Base-by-base conservation (phyloP, 345 rosid genomes). In the Theobroma cacao region DNA sequence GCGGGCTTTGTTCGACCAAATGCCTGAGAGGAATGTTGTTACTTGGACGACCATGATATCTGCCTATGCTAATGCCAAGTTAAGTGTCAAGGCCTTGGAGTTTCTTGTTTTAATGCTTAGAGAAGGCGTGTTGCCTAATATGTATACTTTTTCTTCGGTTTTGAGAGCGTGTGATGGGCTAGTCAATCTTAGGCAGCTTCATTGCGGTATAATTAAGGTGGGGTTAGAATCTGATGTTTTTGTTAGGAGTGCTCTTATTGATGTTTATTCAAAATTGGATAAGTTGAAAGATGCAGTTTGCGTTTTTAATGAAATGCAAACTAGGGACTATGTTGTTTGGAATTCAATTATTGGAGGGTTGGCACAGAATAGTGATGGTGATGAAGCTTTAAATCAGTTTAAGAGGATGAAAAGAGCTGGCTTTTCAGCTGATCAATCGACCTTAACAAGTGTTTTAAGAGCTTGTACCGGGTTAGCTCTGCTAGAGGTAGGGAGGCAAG, bases 11-110 rank as follows among this genome's bases (percentile, higher is more conserved):
- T 72, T 79, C 76, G 85, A 83, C 30, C 47, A 59, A 83, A 83
- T 83, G 80, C 82, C 80, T 40, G 73, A 76, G 0, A 79, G 85
- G 79, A 79, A 76, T 45, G 76, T 83, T 76, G 75, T 76, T 67
- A 80, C 93, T 75, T 90, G 94, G 94, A 87, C 94, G 11, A 87
- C 92, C 0, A 70, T 90, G 74, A 87, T 89, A 60, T 85, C 91
- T n/a, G 91, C 89, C 75, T 88, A 80, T 20, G 65, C 85, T 64
- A 74, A 75, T 80, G 83, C 81, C 3, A 80, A 56, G 24, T 31
- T 82, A 31, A 72, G 71, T 58, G 22, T 50, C 17, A 79, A 72
- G 78, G 85, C 80, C 0, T 64, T 79, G 75, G 45, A 72, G 36
- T 76, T 72, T 31, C 74, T 88, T 33, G 74, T 87, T 59, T 26